Evolutionary conservation across 1,284 basidiomycete species (phyloP).

Genomic region (Austropuccinia psidii): DNA sequence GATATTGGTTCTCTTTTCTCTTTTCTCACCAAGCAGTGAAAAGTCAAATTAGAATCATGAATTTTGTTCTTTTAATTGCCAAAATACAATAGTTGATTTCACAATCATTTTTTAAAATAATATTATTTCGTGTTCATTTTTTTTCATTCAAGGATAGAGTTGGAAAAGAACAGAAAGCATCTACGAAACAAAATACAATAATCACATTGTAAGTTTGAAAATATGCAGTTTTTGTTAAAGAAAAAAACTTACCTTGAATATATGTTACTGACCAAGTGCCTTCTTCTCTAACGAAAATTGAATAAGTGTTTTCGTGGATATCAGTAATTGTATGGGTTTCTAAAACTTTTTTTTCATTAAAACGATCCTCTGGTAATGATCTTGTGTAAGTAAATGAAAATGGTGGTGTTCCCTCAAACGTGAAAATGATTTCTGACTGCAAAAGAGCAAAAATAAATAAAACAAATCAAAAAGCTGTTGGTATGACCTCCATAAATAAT

Average conservation of each 20-base stretch:
- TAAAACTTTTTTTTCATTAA: constrained; percentile 17
- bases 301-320: constrained; percentile 30
- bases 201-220: background rate
- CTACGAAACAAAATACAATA: background rate
- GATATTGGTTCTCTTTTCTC: too few relatives aligned
- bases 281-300: constrained; percentile 29
- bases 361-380: constrained; percentile 45
- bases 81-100: too few relatives aligned
- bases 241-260: constrained; percentile 23
- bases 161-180: constrained; percentile 29
- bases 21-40: too few relatives aligned
- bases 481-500: background rate
- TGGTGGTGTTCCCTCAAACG: constrained; percentile 77
- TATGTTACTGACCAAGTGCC: constrained; percentile 33
- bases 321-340: constrained; percentile 31
- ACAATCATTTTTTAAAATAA: too few relatives aligned
- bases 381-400: constrained; percentile 66
- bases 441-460: background rate
- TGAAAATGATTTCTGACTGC: constrained; percentile 88
- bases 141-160: too few relatives aligned
- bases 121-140: too few relatives aligned
- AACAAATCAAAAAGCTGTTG: background rate
- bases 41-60: too few relatives aligned
- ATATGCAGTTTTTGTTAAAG: background rate
- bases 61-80: too few relatives aligned